Evolutionary conservation across 441 rosid genomes (phyloP), one percentile per base, ranked within the genome.

Genomic region (Arabidopsis hybrid): DNA sequence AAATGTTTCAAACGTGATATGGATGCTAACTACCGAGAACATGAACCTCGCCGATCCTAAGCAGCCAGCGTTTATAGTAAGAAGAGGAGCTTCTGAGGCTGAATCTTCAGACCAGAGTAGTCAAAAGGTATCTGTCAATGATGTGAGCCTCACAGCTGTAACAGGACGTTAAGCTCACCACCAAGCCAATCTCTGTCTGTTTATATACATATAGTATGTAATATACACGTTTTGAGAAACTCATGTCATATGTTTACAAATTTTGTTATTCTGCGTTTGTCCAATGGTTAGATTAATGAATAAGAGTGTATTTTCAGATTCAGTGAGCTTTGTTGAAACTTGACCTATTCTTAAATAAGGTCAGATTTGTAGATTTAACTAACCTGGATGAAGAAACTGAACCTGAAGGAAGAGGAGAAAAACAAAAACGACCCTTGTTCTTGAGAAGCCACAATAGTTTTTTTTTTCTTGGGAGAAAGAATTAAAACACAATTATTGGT

Each of bases 1-100:
- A 1, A 71, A 69, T 50, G 81, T 86, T 64, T 60, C 82, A 2
- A 74, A 71, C 0, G 83, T 82, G 32, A 53, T 82, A 16, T 82
- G 82, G 14, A 87, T 88, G 92, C 79, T 88, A 9, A 83, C 77
- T 3, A 82, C 80, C n/a, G 86, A 88, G 61, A 67, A 53, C 4
- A 14, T 65, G 3, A 63, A 64, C 34, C 80, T 83, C 38, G 64
- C 81, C 0, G 38, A 42, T 39, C 78, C 83, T 1, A 80, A 68
- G 29, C 80, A 80, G 52, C 80, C 83, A 7, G 81, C 79, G 29
- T 60, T 76, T 35, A 83, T 83, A 50, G 79, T 81, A 35, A 71
- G 17, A 65, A 53, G 78, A 73, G 88, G 79, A 62, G 73, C 5
- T 78, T 52, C 59, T 26, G 64, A 85, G 59, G 52, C 67, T 64